phyloP scores from a whole-genome alignment of 129 eudicot species.

The Deinandra increscens region DNA sequence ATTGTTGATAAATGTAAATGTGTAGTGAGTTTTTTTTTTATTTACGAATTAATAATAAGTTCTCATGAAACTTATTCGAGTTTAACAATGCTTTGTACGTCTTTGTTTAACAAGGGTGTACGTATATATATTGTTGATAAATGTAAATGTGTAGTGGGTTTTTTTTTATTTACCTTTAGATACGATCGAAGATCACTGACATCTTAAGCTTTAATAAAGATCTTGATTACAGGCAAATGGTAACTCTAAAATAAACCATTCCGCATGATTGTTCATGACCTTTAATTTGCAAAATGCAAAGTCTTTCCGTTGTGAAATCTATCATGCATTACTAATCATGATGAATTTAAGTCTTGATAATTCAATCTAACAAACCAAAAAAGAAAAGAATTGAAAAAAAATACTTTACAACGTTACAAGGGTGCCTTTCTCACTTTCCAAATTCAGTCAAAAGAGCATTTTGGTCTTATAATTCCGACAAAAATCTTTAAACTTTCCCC shows the following conservation, averaged over 20 bases:
- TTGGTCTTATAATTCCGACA: conserved; percentile 66
- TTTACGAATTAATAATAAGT: too few species aligned
- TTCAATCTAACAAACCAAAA: conserved; percentile 34
- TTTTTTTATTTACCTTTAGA: too few species aligned
- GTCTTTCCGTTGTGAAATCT: conserved; percentile 29
- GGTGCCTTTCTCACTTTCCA: conserved; percentile 44
- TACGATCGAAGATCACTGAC: too few species aligned
- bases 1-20: too few species aligned
- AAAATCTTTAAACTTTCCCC: conserved; percentile 50
- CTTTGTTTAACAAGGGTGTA: too few species aligned
- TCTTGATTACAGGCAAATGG: too few species aligned
- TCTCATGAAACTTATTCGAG: too few species aligned
- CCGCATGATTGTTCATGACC: background rate
- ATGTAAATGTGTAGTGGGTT: too few species aligned
- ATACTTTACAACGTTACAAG: conserved; percentile 37
- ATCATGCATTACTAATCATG: conserved; percentile 24
- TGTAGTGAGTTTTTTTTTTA: too few species aligned
- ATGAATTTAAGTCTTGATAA: conserved; percentile 25
- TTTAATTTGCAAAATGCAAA: background rate
- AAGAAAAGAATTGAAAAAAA: background rate
- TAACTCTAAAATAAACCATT: background rate
- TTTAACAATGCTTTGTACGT: too few species aligned
- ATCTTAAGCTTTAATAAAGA: too few species aligned
- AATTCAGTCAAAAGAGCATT: conserved; percentile 79
- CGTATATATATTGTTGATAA: too few species aligned